Evolutionary conservation across 805 yeast genomes (phyloP).

Genomic region (Kodamaea kaohsiungensis): DNA sequence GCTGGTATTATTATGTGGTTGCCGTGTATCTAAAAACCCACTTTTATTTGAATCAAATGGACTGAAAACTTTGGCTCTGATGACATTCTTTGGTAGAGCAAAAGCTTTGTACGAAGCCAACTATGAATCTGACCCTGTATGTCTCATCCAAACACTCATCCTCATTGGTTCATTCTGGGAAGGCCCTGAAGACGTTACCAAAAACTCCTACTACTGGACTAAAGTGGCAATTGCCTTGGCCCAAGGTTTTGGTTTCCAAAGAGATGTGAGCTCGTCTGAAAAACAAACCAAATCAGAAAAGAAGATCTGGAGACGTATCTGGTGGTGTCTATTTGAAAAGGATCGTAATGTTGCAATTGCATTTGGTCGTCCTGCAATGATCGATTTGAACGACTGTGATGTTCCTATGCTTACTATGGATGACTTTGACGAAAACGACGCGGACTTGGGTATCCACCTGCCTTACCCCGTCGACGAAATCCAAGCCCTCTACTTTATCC

Average conservation of each 20-base stretch:
- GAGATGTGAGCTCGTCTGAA: conserved; percentile 47
- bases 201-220: conserved; percentile 69
- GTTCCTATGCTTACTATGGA: conserved; percentile 69
- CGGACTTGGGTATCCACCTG: conserved; percentile 34
- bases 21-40: conserved; percentile 59
- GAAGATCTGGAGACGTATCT: conserved; percentile 62
- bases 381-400: conserved; percentile 73
- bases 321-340: conserved; percentile 77
- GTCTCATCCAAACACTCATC: conserved; percentile 60
- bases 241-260: conserved; percentile 75
- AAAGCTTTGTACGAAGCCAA: conserved; percentile 72
- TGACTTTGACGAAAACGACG: conserved; percentile 60
- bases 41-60: conserved; percentile 50
- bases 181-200: conserved; percentile 67
- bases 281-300: conserved; percentile 38
- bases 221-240: conserved; percentile 69
- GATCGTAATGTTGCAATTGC: conserved; percentile 72
- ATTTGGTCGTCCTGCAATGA: conserved; percentile 69
- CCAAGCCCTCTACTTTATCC: conserved; percentile 60
- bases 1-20: conserved; percentile 68
- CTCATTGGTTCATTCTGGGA: conserved; percentile 73
- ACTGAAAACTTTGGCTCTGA: conserved; percentile 51
- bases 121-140: conserved; percentile 64
- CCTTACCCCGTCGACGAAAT: conserved; percentile 48
- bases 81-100: conserved; percentile 65